phyloP scores from a whole-genome alignment of 768 basidiomycete species.

The Dentipellis sp. region DNA sequence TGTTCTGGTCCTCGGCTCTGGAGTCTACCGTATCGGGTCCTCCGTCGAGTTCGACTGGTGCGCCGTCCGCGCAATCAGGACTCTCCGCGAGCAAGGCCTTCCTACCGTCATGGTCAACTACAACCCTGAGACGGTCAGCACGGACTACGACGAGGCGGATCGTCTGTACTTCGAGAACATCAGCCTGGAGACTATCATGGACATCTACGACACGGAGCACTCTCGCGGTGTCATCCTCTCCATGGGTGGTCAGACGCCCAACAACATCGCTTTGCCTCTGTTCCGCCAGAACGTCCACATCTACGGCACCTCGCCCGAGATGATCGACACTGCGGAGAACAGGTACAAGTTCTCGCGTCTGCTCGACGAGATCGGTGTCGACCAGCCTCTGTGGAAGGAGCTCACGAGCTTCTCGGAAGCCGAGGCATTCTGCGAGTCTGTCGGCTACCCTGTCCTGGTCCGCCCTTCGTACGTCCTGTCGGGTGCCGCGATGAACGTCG shows the following conservation, averaged over 20 bases:
- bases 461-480: conserved; percentile 99
- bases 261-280: conserved; percentile 96
- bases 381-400: conserved; percentile 97
- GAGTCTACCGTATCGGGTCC: conserved; percentile 97
- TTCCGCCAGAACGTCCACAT: conserved; percentile 97
- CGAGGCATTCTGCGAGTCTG: conserved; percentile 79
- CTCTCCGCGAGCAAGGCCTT: conserved; percentile 87
- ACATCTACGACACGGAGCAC: conserved; percentile 89
- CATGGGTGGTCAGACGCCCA: conserved; percentile 98
- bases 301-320: conserved; percentile 96
- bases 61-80: conserved; percentile 93
- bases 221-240: conserved; percentile 90
- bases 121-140: conserved; percentile 98
- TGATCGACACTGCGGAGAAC: conserved; percentile 99
- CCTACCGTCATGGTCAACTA: conserved; percentile 99
- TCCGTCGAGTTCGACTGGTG: conserved; percentile 99
- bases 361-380: conserved; percentile 95
- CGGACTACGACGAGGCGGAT: conserved; percentile 98
- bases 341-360: conserved; percentile 99
- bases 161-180: conserved; percentile 99
- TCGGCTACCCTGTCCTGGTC: conserved; percentile 93
- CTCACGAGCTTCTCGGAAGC: conserved; percentile 88
- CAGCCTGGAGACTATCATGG: conserved; percentile 89
- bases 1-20: conserved; percentile 95
- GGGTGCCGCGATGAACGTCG: conserved; percentile 99